Evolutionary conservation across 2,329 filamentous ascomycete species (phyloP).

Genomic region (Fusarium redolens): DNA sequence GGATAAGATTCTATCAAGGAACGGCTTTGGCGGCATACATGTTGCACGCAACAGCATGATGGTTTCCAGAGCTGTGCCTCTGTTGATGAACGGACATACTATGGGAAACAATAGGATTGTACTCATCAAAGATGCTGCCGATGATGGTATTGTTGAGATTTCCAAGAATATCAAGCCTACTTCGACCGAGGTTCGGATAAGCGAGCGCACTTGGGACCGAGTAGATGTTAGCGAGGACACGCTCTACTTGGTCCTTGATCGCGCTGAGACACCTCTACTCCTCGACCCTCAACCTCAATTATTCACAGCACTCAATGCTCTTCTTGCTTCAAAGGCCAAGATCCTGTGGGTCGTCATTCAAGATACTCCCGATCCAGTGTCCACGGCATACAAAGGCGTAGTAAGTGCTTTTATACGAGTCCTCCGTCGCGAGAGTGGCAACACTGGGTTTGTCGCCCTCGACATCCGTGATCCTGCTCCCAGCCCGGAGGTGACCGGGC

Average conservation of each 20-base stretch:
- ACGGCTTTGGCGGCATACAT: conserved; percentile 1
- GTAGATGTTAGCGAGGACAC: background rate
- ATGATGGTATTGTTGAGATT: background rate
- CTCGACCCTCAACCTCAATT: conserved; percentile 2
- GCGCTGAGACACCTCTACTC: background rate
- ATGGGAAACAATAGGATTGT: background rate
- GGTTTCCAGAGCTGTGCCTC: conserved; percentile 2
- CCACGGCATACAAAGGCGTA: background rate
- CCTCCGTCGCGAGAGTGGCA: conserved; percentile 7
- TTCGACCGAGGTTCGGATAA: background rate
- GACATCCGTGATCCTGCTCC: background rate
- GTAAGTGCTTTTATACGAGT: background rate
- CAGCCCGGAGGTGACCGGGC: fast-evolving
- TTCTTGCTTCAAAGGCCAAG: background rate
- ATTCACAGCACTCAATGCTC: background rate
- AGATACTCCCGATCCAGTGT: background rate
- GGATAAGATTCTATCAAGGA: background rate
- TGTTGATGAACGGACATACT: background rate
- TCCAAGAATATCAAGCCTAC: background rate
- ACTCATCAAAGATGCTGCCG: background rate
- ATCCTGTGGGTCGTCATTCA: background rate
- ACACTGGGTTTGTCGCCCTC: background rate
- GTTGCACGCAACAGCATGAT: conserved; percentile 12
- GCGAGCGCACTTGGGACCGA: background rate
- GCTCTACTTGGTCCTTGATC: background rate